A percentile compares a stretch with the other conserved stretches of the same genome.
Evolutionary conservation across 768 basidiomycete genomes (phyloP).

Genomic region (Trametes cingulata): DNA sequence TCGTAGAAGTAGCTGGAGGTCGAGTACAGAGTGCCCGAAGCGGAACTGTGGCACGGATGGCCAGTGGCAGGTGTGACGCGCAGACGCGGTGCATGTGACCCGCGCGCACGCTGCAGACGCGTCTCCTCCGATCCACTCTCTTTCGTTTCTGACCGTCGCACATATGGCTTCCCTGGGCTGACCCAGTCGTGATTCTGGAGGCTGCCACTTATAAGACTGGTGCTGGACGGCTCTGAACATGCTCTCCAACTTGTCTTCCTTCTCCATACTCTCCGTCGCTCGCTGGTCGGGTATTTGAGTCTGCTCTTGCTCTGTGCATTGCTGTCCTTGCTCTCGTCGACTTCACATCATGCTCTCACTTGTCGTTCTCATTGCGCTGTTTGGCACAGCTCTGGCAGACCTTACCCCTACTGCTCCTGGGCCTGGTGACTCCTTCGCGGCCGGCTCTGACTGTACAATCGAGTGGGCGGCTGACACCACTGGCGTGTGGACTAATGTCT

Average conservation of each 20-base stretch:
- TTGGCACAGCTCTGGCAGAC: constrained; percentile 21
- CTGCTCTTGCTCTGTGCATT: neutral
- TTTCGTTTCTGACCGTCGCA: too few species aligned
- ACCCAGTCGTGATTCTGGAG: neutral
- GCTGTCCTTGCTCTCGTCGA: neutral
- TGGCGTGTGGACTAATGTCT: constrained; percentile 38
- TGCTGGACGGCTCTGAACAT: too few species aligned
- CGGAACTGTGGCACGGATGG: constrained; percentile 6
- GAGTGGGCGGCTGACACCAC: constrained; percentile 35
- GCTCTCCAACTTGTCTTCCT: neutral
- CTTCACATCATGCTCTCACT: constrained; percentile 4
- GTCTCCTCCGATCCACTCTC: too few species aligned
- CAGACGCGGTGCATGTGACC: constrained; percentile 21
- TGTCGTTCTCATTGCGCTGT: neutral
- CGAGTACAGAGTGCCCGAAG: constrained; percentile 2
- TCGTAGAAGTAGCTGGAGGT: constrained; percentile 32
- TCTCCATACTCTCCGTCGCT: neutral
- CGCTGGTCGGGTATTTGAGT: constrained; percentile 9
- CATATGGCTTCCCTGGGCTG: neutral
- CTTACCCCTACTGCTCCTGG: constrained; percentile 40
- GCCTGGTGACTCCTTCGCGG: constrained; percentile 37
- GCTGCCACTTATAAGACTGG: too few species aligned
- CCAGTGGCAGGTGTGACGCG: constrained; percentile 3
- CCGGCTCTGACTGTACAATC: constrained; percentile 37
- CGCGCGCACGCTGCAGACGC: neutral